A percentile compares a stretch with the other conserved stretches of the same genome.
Evolutionary conservation across 2,329 filamentous ascomycete genomes (phyloP).

Genomic region (Cytospora mali): DNA sequence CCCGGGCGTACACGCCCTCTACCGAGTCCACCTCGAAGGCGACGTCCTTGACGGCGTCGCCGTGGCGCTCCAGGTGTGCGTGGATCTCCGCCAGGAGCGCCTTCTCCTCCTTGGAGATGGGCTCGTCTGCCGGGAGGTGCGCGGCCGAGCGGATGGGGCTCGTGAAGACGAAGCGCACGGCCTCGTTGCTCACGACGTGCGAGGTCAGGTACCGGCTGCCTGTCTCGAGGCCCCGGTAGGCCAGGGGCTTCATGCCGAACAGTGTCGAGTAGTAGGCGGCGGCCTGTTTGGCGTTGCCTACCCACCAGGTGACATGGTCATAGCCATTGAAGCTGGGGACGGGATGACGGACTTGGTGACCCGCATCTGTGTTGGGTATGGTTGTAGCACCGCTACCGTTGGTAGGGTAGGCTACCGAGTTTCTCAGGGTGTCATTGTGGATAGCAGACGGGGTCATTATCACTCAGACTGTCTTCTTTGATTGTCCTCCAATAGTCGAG

Average conservation of each 20-base stretch:
- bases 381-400: constrained; percentile 35
- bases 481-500: constrained; percentile 1
- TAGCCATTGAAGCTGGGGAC: constrained; percentile 74
- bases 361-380: constrained; percentile 47
- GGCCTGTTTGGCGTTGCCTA: constrained; percentile 95
- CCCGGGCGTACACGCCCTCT: constrained; percentile 74
- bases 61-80: constrained; percentile 80
- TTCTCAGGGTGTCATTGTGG: constrained; percentile 48
- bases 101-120: constrained; percentile 65
- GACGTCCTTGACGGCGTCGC: constrained; percentile 93
- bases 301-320: constrained; percentile 94
- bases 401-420: constrained; percentile 43
- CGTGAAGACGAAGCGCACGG: constrained; percentile 80
- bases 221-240: constrained; percentile 87
- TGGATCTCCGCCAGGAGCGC: constrained; percentile 74
- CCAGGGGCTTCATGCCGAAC: constrained; percentile 82
- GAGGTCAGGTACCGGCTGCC: constrained; percentile 79
- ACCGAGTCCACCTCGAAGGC: constrained; percentile 94
- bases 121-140: constrained; percentile 59
- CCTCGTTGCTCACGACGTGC: constrained; percentile 78
- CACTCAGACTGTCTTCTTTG: constrained; percentile 31
- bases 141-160: constrained; percentile 71
- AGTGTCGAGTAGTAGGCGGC: constrained; percentile 85
- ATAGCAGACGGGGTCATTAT: constrained; percentile 64
- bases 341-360: constrained; percentile 55